These are phyloP conservation scores for Entamoeba invadens DNA, from an alignment of 208 protist genomes.

Conservation along the genomic window DNA sequence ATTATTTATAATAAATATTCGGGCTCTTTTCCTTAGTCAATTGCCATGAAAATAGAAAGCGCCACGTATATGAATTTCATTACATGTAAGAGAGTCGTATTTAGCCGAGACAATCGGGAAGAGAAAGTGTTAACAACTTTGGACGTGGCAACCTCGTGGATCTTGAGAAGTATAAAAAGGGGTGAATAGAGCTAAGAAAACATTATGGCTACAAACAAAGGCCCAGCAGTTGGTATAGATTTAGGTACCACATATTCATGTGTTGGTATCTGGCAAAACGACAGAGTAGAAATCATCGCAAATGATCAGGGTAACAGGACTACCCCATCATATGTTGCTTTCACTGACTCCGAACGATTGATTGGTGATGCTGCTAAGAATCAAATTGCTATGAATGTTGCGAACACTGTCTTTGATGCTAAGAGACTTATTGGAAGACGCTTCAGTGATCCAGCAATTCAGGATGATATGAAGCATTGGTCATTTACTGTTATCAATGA, in stretches of 20 bases:
- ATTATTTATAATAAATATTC: too few species aligned
- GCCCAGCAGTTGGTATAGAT: constrained; percentile 50
- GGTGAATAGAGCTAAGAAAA: too few species aligned
- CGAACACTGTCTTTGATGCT: constrained; percentile 71
- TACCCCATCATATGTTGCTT: constrained; percentile 55
- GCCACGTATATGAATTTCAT: too few species aligned
- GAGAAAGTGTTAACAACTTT: too few species aligned
- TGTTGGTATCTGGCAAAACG: constrained; percentile 55
- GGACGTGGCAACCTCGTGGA: too few species aligned
- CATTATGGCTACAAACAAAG: background rate
- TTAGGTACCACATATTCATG: constrained; percentile 62
- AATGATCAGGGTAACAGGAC: constrained; percentile 60
- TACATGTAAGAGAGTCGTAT: too few species aligned
- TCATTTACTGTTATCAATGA: constrained; percentile 58
- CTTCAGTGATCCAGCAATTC: constrained; percentile 44
- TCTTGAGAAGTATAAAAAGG: too few species aligned
- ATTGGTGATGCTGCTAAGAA: constrained; percentile 59
- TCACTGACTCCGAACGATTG: constrained; percentile 40
- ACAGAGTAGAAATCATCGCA: constrained; percentile 41
- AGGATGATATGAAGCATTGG: constrained; percentile 51
- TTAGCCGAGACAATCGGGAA: too few species aligned
- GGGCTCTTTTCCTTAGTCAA: too few species aligned
- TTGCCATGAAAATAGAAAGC: too few species aligned
- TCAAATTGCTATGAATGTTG: constrained; percentile 64
- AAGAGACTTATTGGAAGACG: constrained; percentile 67